These are phyloP conservation scores for Hyaloperonospora arabidopsidis DNA, from an alignment of 352 stramenopile species.

Conservation along the genomic window DNA sequence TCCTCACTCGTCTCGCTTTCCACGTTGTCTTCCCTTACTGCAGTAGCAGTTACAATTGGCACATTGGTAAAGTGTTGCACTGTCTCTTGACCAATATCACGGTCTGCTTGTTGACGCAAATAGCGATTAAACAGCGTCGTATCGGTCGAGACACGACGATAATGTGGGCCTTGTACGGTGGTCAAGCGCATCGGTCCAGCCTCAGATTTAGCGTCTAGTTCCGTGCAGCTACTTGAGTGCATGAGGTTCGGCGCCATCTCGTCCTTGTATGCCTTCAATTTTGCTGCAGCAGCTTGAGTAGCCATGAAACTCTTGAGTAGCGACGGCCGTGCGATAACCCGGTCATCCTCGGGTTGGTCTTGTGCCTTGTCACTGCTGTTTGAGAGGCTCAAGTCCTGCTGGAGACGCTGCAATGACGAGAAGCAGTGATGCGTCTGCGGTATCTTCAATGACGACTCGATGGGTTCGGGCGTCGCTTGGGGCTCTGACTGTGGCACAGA, in stretches of 20 bases:
- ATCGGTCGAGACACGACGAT: slow-evolving; percentile 64
- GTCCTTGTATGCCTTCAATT: slow-evolving; percentile 14
- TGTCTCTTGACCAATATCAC: slow-evolving; percentile 45
- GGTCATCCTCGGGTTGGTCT: slow-evolving; percentile 15
- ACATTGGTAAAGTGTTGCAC: slow-evolving; percentile 53
- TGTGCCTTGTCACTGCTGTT: slow-evolving; percentile 24
- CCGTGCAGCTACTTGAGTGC: slow-evolving; percentile 14
- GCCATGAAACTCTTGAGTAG: slow-evolving; percentile 28
- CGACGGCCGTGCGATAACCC: slow-evolving; percentile 9
- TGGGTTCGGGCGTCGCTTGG: slow-evolving; percentile 6
- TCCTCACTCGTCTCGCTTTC: slow-evolving; percentile 32
- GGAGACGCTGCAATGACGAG: slow-evolving; percentile 14
- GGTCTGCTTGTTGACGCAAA: slow-evolving; percentile 47
- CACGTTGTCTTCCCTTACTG: slow-evolving; percentile 12
- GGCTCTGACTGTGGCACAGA: slow-evolving; percentile 24
- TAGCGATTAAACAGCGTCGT: slow-evolving; percentile 60
- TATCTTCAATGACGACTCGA: slow-evolving; percentile 30
- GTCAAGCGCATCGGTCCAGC: slow-evolving; percentile 47
- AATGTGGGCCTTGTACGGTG: slow-evolving; percentile 46
- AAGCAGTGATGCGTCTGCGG: slow-evolving; percentile 24
- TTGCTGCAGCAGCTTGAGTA: slow-evolving; percentile 15
- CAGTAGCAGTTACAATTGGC: slow-evolving; percentile 30
- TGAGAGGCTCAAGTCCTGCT: slow-evolving; percentile 17
- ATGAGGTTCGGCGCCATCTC: slow-evolving; percentile 6
- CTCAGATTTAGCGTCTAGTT: slow-evolving; percentile 30